Base-by-base conservation (phyloP, 352 stramenopile genomes). In the Chrysophaeum taylorii region DNA sequence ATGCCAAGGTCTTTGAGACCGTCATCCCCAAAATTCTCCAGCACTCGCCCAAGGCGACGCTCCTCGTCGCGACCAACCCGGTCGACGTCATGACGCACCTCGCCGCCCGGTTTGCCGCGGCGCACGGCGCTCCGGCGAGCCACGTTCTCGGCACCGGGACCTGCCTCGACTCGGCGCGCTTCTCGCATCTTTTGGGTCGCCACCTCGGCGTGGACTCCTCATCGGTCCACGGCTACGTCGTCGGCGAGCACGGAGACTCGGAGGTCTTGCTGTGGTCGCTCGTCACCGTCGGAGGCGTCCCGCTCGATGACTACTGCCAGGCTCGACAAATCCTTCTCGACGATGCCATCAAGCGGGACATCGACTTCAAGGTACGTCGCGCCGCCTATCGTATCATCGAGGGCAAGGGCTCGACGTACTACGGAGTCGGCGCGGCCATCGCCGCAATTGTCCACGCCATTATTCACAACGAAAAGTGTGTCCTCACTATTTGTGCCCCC, bases 181-280 rank as follows among this genome's bases (percentile, higher is more conserved):
- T 81, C 33, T 64, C 70, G 62, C 70, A 60, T 2, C 64, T 82
- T 27, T 50, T 82, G 25, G 71, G 69, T 0, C 68, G 71, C 35
- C 68, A 31, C 2, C 35, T 78, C 5, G 37, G 75, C 41, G 35
- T 80, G 9, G 50, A 74, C 63, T 29, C 57, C 23, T 64, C 37
- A 21, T 41, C 39, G 27, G 73, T 79, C 21, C 29, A 67, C 39
- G 77, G 77, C 9, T 81, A 69, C 53, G 64, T 82, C 41, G 72
- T 82, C 61, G 77, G 77, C 48, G 77, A 82, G 68, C 77, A 82
- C 45, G 75, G 77, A 45, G 75, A 78, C 70, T 76, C 73, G 16
- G 63, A 25, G 39, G 73, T 82, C 5, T 36, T 72, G 33, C 57
- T 80, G 7, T 82, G 77, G 77, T 72, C 45, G 43, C 75, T 69